Evolutionary conservation across 495 filamentous ascomycete genomes (phyloP), one percentile per base, ranked within the genome.

Genomic region (Beverwykella pulmonaria): DNA sequence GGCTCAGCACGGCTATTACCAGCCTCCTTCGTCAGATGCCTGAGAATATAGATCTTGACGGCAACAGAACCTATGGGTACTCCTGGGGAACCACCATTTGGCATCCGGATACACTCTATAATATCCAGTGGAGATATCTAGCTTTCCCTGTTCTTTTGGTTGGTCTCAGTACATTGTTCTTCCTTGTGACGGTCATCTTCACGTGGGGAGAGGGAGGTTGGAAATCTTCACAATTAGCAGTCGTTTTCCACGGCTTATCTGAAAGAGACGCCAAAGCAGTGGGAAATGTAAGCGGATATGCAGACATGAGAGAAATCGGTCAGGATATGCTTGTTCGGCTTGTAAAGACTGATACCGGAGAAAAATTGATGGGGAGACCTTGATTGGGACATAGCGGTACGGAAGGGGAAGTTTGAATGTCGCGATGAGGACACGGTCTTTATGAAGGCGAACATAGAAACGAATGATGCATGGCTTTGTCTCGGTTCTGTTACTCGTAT

Each of bases 161-260:
- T 9, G 50, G 20, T 4, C 7, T 27, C 20, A 53, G 50, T n/a
- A 53, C 50, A 26, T 6, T 53, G 17, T 53, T 53, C 50, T 53
- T 53, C 50, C 10, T 53, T 29, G 50, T 20, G 12, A 53, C 50
- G 2, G 50, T 53, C 7, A 10, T 26, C 19, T 25, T 53, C 15
- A 53, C 50, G 7, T 17, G 50, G 26, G 50, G 50, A 25, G 50
- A 53, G 23, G 50, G 20, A 26, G 26, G 26, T 9, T 53, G 50
- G 50, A 53, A 53, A 30, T 53, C 50, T 10, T 53, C 50, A 10
- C 50, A 53, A 29, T 20, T 53, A 9, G 50, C 50, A 5, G 50
- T 53, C 50, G 14, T 53, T 17, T 53, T 53, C 50, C 50, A 53
- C 25, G 23, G 50, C 12, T 25, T 53, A 20, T 30, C 20, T 2